Evolutionary conservation across 108 stramenopile species (phyloP).

Genomic region (Tribonema minus): DNA sequence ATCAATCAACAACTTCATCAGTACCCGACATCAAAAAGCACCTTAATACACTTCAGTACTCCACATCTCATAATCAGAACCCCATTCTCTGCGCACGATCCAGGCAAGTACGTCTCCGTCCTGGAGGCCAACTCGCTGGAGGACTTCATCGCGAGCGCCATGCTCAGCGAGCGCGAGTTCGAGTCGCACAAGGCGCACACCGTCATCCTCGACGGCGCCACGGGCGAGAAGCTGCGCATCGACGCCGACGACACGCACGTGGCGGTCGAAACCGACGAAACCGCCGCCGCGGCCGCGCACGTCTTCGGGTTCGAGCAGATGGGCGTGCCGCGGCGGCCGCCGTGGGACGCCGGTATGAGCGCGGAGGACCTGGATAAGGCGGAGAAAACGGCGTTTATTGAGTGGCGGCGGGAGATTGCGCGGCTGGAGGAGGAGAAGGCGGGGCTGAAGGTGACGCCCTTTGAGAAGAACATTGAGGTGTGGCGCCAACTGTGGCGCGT

Average conservation of each 20-base stretch:
- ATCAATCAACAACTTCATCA: no score
- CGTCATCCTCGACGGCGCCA: slow-evolving; percentile 60
- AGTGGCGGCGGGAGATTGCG: slow-evolving; percentile 90
- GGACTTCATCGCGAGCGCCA: slow-evolving; percentile 85
- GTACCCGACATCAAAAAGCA: no score
- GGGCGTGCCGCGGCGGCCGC: slow-evolving; percentile 82
- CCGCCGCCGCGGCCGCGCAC: slow-evolving; percentile 1
- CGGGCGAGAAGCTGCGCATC: slow-evolving; percentile 27
- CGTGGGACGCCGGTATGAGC: slow-evolving; percentile 82
- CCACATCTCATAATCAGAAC: no score
- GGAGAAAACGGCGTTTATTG: slow-evolving; percentile 85
- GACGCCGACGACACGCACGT: slow-evolving; percentile 41
- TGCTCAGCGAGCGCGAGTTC: slow-evolving; percentile 85
- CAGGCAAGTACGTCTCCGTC: slow-evolving; percentile 62
- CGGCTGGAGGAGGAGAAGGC: slow-evolving; percentile 67
- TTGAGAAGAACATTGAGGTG: slow-evolving; percentile 98
- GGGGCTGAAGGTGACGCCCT: slow-evolving; percentile 72
- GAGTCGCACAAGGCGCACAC: slow-evolving; percentile 73
- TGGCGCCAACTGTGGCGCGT: slow-evolving; percentile 99
- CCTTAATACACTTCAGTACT: no score
- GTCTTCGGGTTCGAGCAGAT: slow-evolving; percentile 81
- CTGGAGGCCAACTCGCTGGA: slow-evolving; percentile 83
- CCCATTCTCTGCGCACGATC: no score
- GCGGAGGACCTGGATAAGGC: slow-evolving; percentile 72
- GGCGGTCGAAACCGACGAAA: no score